Percentiles rank a stretch among this genome's conserved stretches.
phyloP scores from a whole-genome alignment of 2,329 filamentous ascomycete species.

The Phoma herbarum region DNA sequence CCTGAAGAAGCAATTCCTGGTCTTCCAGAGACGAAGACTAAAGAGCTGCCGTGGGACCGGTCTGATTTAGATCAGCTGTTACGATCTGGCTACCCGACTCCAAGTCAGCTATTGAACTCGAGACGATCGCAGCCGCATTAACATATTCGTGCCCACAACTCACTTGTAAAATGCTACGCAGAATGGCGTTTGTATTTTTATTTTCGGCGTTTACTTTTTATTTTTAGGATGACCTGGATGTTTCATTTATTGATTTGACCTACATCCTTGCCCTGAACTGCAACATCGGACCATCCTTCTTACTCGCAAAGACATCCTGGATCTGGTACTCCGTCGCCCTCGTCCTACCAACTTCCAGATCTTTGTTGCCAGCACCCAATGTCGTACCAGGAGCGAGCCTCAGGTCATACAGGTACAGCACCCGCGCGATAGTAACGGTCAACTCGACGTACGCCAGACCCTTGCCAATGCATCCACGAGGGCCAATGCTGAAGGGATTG shows the following conservation, averaged over 20 bases:
- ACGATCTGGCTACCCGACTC: not conserved
- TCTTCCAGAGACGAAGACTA: conserved; percentile 5
- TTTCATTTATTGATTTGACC: not conserved
- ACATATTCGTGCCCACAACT: not conserved
- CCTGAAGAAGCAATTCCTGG: not conserved
- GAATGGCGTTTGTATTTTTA: not conserved
- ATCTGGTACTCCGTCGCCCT: conserved; percentile 70
- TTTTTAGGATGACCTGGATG: too few species aligned
- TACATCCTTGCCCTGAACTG: conserved; percentile 55
- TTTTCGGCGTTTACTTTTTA: too few species aligned
- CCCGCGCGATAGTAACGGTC: conserved; percentile 68
- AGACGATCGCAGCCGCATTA: not conserved
- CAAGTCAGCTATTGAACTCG: conserved; percentile 7
- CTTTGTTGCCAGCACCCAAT: conserved; percentile 42
- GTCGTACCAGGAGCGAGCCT: conserved; percentile 47
- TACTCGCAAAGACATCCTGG: conserved; percentile 75
- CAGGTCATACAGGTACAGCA: conserved; percentile 70
- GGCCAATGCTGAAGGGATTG: conserved; percentile 76
- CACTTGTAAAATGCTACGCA: not conserved
- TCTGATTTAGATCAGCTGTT: not conserved
- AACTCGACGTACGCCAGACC: conserved; percentile 73
- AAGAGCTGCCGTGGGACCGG: not conserved
- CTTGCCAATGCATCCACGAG: conserved; percentile 77
- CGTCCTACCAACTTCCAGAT: conserved; percentile 45
- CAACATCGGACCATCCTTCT: conserved; percentile 75